Evolutionary conservation across 2,329 filamentous ascomycete genomes (phyloP).

Genomic region (Mollisia scopiformis): DNA sequence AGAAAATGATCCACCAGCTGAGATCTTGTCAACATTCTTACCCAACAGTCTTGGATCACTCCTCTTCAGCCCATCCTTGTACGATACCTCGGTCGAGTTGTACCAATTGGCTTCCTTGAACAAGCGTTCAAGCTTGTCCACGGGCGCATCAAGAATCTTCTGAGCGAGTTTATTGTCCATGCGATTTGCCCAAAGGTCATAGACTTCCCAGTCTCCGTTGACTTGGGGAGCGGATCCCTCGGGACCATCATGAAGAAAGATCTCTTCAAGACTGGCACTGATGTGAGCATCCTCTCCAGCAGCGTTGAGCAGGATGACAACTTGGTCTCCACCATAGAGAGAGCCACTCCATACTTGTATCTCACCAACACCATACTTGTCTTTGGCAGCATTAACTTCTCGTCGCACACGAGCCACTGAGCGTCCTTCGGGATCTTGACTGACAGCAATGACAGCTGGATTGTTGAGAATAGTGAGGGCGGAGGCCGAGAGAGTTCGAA

Average conservation of each 20-base stretch:
- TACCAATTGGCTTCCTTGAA: conserved; percentile 38
- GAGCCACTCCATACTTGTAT: conserved; percentile 51
- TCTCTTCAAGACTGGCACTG: conserved; percentile 50
- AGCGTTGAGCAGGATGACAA: conserved; percentile 51
- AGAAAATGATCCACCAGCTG: conserved; percentile 40
- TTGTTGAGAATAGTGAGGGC: conserved; percentile 28
- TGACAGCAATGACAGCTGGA: conserved; percentile 24
- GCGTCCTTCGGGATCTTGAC: conserved; percentile 24
- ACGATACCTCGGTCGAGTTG: conserved; percentile 49
- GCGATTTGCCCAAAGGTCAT: conserved; percentile 55
- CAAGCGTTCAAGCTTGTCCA: conserved; percentile 2
- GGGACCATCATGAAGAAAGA: conserved; percentile 50
- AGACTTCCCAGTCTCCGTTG: conserved; percentile 49
- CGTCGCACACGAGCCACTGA: conserved; percentile 16
- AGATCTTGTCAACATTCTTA: conserved; percentile 44
- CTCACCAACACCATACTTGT: conserved; percentile 47
- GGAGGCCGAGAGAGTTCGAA: conserved; percentile 17
- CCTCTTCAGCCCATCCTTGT: conserved; percentile 45
- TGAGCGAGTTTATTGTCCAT: conserved; percentile 48
- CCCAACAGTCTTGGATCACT: conserved; percentile 50
- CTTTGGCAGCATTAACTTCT: conserved; percentile 43
- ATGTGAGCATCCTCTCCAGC: conserved; percentile 45
- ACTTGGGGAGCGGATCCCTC: conserved; percentile 44
- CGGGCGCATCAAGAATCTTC: conserved; percentile 16
- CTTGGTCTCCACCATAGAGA: conserved; percentile 43